Evolutionary conservation across 2,329 filamentous ascomycete genomes (phyloP), one percentile per base, ranked within the genome.

Genomic region (Cladosporium sp.): DNA sequence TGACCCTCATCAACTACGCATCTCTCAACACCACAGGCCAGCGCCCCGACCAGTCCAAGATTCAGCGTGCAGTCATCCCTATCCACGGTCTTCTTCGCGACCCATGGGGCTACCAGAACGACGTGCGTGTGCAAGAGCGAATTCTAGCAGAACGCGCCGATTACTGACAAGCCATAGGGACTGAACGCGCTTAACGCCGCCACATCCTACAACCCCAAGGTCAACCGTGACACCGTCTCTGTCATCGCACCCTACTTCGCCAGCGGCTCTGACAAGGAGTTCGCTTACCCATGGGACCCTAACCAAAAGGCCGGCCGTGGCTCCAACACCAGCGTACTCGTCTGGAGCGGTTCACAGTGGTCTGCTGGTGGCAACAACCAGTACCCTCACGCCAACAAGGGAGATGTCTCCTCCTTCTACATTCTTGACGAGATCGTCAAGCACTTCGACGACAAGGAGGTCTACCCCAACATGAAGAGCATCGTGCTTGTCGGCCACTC

Each of bases 401-500:
- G 34, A 10, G 69, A 67, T 47, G 69, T 69, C 8, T 71, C 74
- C 15, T 72, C 71, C 28, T 78, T 74, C 65, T 71, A 74, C 61
- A 74, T 73, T 26, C 65, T 78, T 24, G 76, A 78, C 67, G 71
- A 74, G 49, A 62, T 77, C 18, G 70, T 77, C 65, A 54, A 72
- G 51, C 76, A 74, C 67, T 78, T 74, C 64, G 74, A 71, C 51
- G 70, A 78, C 66, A 67, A 66, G 51, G 69, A 67, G 18, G 61
- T 71, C 38, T 78, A 74, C 65, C 76, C 76, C 2, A 76, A 77
- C 67, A 59, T 78, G 66, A 74, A 77, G 44, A 74, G 76, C 65
- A 76, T 78, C 44, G 74, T 78, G 41, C 66, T 78, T 36, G 76
- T 74, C 49, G 76, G 76, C 44, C 76, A 78, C 67, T 77, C 75